These are phyloP conservation scores for Metschnikowia proteae DNA, from an alignment of 805 yeast genomes.

Conservation along the genomic window DNA sequence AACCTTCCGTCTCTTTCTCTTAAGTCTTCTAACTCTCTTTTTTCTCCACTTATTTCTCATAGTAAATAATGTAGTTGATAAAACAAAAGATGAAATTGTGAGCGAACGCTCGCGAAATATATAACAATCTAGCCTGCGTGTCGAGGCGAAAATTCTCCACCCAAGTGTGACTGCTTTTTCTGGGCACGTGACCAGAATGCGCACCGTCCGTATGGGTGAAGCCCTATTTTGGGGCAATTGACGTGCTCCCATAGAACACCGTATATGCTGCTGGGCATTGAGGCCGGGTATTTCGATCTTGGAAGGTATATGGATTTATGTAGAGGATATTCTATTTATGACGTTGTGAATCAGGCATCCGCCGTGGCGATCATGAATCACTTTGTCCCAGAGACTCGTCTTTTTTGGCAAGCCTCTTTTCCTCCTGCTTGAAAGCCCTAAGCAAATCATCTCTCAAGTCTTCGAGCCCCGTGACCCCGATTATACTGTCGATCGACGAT, in stretches of 20 bases:
- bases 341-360: neutral
- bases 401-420: conserved; percentile 18
- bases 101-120: conserved; percentile 23
- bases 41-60: conserved; percentile 99
- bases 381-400: neutral
- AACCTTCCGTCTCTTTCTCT: conserved; percentile 99
- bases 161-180: conserved; percentile 17
- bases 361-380: neutral
- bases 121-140: conserved; percentile 21
- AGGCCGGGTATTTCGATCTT: too few relatives aligned
- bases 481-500: conserved; percentile 43
- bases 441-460: conserved; percentile 42
- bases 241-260: neutral
- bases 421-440: conserved; percentile 56
- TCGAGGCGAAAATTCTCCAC: conserved; percentile 17
- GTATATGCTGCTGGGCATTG: too few relatives aligned
- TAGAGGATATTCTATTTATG: neutral
- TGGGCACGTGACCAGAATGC: conserved; percentile 9
- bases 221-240: neutral
- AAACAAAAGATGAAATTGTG: conserved; percentile 15
- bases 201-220: neutral
- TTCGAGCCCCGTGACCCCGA: conserved; percentile 42
- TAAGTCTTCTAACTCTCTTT: conserved; percentile 99
- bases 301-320: too few relatives aligned
- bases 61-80: conserved; percentile 30